A percentile compares a stretch with the other conserved stretches of the same genome.
phyloP scores from a whole-genome alignment of 2,329 filamentous ascomycete genomes.

The Graphiopsis chlorocephala region DNA sequence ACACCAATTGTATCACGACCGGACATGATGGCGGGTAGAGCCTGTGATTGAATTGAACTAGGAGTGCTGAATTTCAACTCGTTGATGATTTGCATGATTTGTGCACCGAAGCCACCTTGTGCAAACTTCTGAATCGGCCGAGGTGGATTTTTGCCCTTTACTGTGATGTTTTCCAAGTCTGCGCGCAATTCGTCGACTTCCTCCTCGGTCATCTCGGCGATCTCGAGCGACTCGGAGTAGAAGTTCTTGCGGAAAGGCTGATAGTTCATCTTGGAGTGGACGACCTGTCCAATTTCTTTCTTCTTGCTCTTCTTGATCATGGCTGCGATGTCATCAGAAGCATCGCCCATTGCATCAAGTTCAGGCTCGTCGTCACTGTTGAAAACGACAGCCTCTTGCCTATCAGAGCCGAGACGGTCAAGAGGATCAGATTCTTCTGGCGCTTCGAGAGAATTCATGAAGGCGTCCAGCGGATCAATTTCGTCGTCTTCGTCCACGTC shows the following conservation, averaged over 20 bases:
- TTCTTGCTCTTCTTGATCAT: conserved; percentile 74
- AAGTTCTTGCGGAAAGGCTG: conserved; percentile 89
- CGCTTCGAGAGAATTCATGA: conserved; percentile 73
- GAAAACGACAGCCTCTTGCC: conserved; percentile 72
- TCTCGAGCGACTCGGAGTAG: conserved; percentile 84
- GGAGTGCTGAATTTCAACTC: conserved; percentile 81
- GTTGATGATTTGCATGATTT: conserved; percentile 81
- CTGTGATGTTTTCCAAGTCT: conserved; percentile 93
- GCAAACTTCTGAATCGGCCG: conserved; percentile 97
- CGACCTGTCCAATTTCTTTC: conserved; percentile 85
- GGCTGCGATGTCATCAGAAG: conserved; percentile 63
- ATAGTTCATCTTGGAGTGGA: conserved; percentile 84
- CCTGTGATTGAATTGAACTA: conserved; percentile 92
- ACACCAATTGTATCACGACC: conserved; percentile 94
- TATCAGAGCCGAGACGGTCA: conserved; percentile 45
- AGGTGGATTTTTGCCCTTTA: conserved; percentile 81
- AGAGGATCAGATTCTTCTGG: conserved; percentile 37
- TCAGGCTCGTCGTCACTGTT: conserved; percentile 76
- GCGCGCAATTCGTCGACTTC: conserved; percentile 78
- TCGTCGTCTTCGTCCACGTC: conserved; percentile 62
- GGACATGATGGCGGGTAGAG: conserved; percentile 91
- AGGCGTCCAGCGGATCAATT: conserved; percentile 90
- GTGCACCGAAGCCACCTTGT: conserved; percentile 84
- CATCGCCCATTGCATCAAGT: conserved; percentile 60
- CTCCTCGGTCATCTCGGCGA: conserved; percentile 77